Base-by-base conservation (phyloP, 169 alveolate genomes). In the Eimeria mitis region DNA sequence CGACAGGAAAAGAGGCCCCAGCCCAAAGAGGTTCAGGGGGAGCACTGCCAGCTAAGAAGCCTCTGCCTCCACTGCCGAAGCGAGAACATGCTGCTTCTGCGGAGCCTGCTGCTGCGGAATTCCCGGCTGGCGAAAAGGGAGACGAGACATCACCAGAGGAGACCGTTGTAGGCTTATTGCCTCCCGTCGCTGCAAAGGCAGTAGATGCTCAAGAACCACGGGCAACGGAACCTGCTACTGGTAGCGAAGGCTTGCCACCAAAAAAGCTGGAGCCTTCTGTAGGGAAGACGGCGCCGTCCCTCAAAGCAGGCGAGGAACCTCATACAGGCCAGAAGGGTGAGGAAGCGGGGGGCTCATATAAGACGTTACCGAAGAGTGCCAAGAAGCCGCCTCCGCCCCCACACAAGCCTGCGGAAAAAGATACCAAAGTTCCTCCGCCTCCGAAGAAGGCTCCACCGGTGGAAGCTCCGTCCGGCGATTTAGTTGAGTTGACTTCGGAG, bases 391-490 rank as follows among this genome's bases (percentile, higher is more conserved):
- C 75, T 56, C 44, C 56, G 13, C 75, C 91, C 52, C 56, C 75
- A 28, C 65, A 61, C 6, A 63, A 87, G 65, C 63, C 68, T 37
- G 61, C 37, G 59, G 92, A 4, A 61, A 84, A 59, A 19, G 63
- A 40, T 28, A 87, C 92, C 19, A 87, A 87, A 56, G 92, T 87
- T 25, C 92, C 92, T 61, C 59, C 91, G 7, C 91, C 91, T 19
- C 91, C 92, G 59, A 87, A 21, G 19, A 40, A 63, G 42, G 92
- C 81, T 23, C 61, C 78, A 2, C 92, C 92, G 4, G 79, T 63
- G 92, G 61, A 11, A 28, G 79, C 78, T 37, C 61, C 65, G n/a
- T 11, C 44, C 25, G 49, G 37, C 65, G 61, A 49, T 87, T 65
- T 81, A 49, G 68, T 16, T n/a, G 71, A 28, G 6, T 28, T 87